Percentiles rank a stretch among this genome's conserved stretches.
Evolutionary conservation across 2,329 filamentous ascomycete species (phyloP).

Genomic region (Tolypocladium pustulatum): DNA sequence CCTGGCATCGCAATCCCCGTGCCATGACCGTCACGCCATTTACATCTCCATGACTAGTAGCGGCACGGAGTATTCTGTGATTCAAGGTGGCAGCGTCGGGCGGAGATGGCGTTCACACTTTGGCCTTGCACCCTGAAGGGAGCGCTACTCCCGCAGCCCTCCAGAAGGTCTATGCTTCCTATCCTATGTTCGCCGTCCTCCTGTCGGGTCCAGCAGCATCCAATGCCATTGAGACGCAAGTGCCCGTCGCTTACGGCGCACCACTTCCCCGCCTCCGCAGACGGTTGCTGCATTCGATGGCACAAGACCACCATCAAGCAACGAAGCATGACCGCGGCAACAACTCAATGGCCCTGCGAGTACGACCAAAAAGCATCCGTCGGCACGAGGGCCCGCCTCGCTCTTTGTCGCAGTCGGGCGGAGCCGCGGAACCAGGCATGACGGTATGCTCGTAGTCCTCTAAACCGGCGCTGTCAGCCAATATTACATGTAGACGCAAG

Average conservation of each 20-base stretch:
- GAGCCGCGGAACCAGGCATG: not conserved
- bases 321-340: not conserved
- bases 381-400: not conserved
- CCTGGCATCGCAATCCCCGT: not conserved
- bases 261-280: not conserved
- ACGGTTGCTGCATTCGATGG: not conserved
- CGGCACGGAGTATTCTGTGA: not conserved
- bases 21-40: not conserved
- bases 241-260: not conserved
- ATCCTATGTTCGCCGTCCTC: not conserved
- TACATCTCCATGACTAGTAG: not conserved
- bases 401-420: not conserved
- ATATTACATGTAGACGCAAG: not conserved
- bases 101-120: not conserved
- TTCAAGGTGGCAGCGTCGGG: not conserved
- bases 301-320: not conserved
- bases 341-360: not conserved
- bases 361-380: not conserved
- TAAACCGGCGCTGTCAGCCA: not conserved
- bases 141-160: not conserved
- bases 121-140: not conserved
- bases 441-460: no score
- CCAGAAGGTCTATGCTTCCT: not conserved
- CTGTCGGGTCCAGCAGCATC: not conserved
- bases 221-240: not conserved